Evolutionary conservation across 2,329 filamentous ascomycete genomes (phyloP).

Genomic region (Phaeomoniella chlamydospora): DNA sequence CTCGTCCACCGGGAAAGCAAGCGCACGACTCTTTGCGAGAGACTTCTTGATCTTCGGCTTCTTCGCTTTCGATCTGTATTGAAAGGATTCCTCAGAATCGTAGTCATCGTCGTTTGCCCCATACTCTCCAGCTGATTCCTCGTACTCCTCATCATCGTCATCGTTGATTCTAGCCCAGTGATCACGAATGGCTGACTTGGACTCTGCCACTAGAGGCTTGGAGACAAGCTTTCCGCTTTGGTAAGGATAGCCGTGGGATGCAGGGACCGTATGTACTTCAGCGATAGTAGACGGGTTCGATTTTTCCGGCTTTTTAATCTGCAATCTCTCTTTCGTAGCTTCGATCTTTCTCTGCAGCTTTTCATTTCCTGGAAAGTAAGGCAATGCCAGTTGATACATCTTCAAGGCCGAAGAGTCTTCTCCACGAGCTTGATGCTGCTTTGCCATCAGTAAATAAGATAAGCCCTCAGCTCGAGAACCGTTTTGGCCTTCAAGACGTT

Average conservation of each 20-base stretch:
- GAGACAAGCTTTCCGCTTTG: neutral
- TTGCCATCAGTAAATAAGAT: conserved; percentile 75
- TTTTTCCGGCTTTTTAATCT: conserved; percentile 4
- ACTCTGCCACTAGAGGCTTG: neutral
- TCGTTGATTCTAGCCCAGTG: conserved; percentile 3
- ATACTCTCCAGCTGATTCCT: conserved; percentile 14
- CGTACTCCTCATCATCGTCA: conserved; percentile 10
- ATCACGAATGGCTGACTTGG: conserved; percentile 2
- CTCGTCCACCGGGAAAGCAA: conserved; percentile 6
- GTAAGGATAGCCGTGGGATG: neutral
- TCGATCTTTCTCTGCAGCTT: conserved; percentile 51
- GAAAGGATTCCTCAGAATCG: conserved; percentile 10
- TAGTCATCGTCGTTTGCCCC: conserved; percentile 19
- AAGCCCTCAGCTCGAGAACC: conserved; percentile 69
- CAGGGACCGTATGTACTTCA: neutral
- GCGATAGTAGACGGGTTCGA: neutral
- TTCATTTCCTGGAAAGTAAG: conserved; percentile 72
- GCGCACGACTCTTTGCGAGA: conserved; percentile 6
- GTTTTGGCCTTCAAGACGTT: conserved; percentile 65
- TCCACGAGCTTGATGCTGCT: conserved; percentile 74
- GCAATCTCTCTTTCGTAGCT: conserved; percentile 35
- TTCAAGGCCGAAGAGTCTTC: conserved; percentile 64
- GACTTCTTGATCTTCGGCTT: conserved; percentile 13
- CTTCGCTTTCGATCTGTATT: conserved; percentile 3
- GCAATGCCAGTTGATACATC: conserved; percentile 74